phyloP scores from a whole-genome alignment of 164 flowering plant genomes.

The Piper longum region DNA sequence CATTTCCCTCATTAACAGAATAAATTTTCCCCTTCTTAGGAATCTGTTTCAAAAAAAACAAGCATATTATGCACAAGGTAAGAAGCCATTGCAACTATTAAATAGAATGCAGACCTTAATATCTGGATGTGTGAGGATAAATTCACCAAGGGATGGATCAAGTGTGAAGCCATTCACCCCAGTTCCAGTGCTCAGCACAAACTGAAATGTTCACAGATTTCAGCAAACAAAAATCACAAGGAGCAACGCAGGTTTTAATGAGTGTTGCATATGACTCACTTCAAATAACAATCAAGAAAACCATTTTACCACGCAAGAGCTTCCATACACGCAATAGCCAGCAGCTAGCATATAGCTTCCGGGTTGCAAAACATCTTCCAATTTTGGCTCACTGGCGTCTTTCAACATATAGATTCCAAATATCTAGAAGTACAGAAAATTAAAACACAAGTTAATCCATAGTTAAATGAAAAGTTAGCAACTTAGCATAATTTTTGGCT shows the following conservation, averaged over 20 bases:
- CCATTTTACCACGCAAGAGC: conserved; percentile 77
- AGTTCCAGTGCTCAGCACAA: conserved; percentile 81
- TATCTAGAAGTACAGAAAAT: conserved; percentile 30
- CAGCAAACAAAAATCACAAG: background rate
- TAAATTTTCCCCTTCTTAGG: conserved; percentile 97
- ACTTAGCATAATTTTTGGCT: background rate
- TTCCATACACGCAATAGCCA: conserved; percentile 99
- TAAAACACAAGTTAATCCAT: background rate
- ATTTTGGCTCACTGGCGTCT: conserved; percentile 37
- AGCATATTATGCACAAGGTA: background rate
- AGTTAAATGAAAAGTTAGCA: background rate
- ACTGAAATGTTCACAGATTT: conserved; percentile 26
- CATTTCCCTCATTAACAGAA: conserved; percentile 99
- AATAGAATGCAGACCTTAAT: conserved; percentile 43
- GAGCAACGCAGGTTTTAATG: background rate
- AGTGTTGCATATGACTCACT: background rate
- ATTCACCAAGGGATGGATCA: conserved; percentile 97
- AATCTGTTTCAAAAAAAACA: conserved; percentile 30
- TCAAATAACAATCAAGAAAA: background rate
- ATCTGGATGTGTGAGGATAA: conserved; percentile 92
- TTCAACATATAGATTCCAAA: conserved; percentile 67
- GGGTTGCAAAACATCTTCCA: conserved; percentile 79
- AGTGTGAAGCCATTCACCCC: conserved; percentile 97
- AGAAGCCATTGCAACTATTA: background rate
- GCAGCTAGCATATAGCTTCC: conserved; percentile 92